Conservation (phyloP, 306 rosid genomes). For the Medicago truncatula region MtrunA17r5.0-ANR NC_053047.1:3145501-3146000, state of each 20-base stretch:
- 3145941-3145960: not conserved
- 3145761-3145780: not conserved
- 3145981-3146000: not conserved
- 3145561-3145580: slow-evolving; percentile 55
- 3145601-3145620: slow-evolving; percentile 16
- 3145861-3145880: not conserved
- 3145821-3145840: not conserved
- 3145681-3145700: slow-evolving; percentile 11
- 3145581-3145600: slow-evolving; percentile 36
- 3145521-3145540: slow-evolving; percentile 74
- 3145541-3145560: slow-evolving; percentile 62
- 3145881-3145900: not conserved
- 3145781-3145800: not conserved
- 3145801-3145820: not conserved
- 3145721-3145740: slow-evolving; percentile 28
- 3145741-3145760: not conserved
- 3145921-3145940: not conserved
- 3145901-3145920: not conserved
- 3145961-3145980: not conserved
- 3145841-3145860: not conserved
- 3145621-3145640: slow-evolving; percentile 48
- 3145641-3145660: slow-evolving; percentile 44
- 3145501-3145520: slow-evolving; percentile 46
- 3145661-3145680: slow-evolving; percentile 40
- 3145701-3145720: slow-evolving; percentile 33